These are phyloP conservation scores for Metschnikowia sp. DNA, from an alignment of 805 yeast genomes.

Conservation along the genomic window DNA sequence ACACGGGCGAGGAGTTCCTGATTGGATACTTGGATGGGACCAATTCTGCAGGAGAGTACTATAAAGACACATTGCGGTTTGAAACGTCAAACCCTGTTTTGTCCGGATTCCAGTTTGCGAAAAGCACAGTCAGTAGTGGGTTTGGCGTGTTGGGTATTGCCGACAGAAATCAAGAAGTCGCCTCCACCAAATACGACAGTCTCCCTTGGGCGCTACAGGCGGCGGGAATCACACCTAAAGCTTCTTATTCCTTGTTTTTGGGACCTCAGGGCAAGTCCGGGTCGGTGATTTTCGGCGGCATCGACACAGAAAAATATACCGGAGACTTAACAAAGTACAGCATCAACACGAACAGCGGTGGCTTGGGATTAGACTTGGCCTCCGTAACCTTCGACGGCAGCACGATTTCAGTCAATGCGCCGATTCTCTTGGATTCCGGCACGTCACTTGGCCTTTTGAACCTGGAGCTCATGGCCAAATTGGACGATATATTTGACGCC, in stretches of 20 bases:
- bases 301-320: conserved; percentile 37
- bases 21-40: conserved; percentile 10
- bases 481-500: conserved; percentile 9
- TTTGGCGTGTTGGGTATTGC: conserved; percentile 14
- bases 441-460: conserved; percentile 11
- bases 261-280: conserved; percentile 34
- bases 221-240: conserved; percentile 53
- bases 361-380: conserved; percentile 7
- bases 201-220: conserved; percentile 59
- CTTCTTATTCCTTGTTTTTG: conserved; percentile 62
- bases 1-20: conserved; percentile 7
- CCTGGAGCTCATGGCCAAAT: conserved; percentile 3
- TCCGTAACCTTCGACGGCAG: conserved; percentile 9
- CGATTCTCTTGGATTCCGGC: conserved; percentile 14
- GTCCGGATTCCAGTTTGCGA: conserved; percentile 13
- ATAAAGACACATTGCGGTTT: conserved; percentile 10
- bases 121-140: not conserved
- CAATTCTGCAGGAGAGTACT: conserved; percentile 9
- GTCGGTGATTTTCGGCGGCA: conserved; percentile 39
- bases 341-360: conserved; percentile 6
- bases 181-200: conserved; percentile 31
- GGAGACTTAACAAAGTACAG: conserved; percentile 9
- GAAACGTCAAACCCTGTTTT: not conserved
- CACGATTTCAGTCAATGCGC: not conserved
- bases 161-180: conserved; percentile 9